Base-by-base conservation (phyloP, 352 stramenopile genomes). In the Pythium utonaiense region DNA sequence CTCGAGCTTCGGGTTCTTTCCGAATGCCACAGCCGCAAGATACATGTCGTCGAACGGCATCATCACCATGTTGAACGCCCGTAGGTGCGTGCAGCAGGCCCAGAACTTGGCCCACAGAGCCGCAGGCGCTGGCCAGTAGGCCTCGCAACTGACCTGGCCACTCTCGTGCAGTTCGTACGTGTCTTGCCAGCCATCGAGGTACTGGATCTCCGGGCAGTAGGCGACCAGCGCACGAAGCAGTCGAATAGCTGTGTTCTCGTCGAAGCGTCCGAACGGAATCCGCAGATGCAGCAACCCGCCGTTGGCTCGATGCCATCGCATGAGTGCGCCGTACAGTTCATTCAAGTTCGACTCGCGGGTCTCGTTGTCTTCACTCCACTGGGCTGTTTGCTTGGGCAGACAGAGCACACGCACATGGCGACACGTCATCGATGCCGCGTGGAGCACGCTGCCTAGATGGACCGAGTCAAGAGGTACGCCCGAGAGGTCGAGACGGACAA, bases 111-210 rank as follows among this genome's bases (percentile, higher is more conserved):
- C 44, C 54, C 54, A 61, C 21, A 40, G 42, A 8, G 13, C 7
- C 6, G 31, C 19, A 1, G 54, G 44, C n/a, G 54, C 54, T 14
- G 54, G 54, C 54, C 54, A 61, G 31, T 53, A 61, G 2, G 28
- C 54, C 3, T 61, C 54, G 45, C 54, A 61, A 48, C 54, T 53
- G 19, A 31, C 44, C 12, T 44, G 42, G 13, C 54, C 54, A 22
- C 34, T 21, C 24, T 27, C 44, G 31, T 61, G 24, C 13, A 53
- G 42, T 7, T 34, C 30, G 44, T 61, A 61, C 6, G 42, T 61
- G 31, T 61, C 54, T 54, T 61, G 54, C 54, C 54, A 61, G 4
- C 54, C 54, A 31, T 61, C 54, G 21, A 61, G 31, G 44, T 40
- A 61, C 54, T 61, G 27, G n/a, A 61, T 61, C 6, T 36, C 44